Conservation (phyloP, 129 eudicot species). For the Flaveria trinervia region DNA sequence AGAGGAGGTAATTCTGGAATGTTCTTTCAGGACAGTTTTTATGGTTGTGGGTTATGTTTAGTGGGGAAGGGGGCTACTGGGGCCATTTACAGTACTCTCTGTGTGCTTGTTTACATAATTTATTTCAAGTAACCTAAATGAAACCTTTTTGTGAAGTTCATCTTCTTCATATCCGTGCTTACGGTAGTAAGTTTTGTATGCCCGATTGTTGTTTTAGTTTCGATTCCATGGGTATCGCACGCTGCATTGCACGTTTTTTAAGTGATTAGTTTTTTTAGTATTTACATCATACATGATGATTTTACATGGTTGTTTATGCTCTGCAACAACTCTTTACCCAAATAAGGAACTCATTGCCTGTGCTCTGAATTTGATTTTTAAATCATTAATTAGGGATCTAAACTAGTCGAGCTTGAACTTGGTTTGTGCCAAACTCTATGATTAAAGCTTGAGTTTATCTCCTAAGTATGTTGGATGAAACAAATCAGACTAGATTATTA, state of each 20-base stretch:
- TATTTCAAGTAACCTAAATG: constrained; percentile 13
- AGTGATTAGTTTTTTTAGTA: background rate
- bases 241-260: background rate
- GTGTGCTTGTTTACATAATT: constrained; percentile 33
- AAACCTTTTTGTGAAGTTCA: background rate
- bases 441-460: too few species aligned
- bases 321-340: background rate
- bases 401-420: too few species aligned
- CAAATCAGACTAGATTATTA: too few species aligned
- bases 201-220: background rate
- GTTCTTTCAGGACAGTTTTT: constrained; percentile 1
- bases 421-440: too few species aligned
- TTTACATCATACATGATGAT: background rate
- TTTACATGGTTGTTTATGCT: too few species aligned
- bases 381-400: too few species aligned
- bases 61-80: too few species aligned
- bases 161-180: background rate
- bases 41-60: too few species aligned
- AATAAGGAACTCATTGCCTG: too few species aligned
- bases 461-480: too few species aligned
- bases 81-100: background rate
- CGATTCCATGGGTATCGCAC: background rate
- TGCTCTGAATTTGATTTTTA: too few species aligned
- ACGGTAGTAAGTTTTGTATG: background rate
- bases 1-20: constrained; percentile 9